These are phyloP conservation scores for Asterella californica DNA, from an alignment of 225 moss, liverwort and hornwort species.

Conservation along the genomic window DNA sequence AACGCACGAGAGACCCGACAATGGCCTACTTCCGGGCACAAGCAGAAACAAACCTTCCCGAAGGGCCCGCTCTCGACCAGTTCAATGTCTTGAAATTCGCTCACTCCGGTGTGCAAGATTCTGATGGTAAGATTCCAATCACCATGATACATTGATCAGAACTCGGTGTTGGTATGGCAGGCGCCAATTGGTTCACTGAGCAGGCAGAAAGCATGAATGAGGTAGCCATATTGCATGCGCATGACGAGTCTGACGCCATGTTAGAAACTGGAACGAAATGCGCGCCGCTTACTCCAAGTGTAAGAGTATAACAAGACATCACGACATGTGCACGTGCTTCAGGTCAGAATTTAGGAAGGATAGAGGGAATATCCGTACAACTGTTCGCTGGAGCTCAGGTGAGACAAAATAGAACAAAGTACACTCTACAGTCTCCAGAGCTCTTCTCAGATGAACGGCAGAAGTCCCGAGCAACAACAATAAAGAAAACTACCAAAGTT, in stretches of 20 bases:
- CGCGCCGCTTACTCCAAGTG: background rate
- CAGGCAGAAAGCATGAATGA: no score
- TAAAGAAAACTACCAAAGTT: background rate
- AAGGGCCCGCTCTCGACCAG: conserved; percentile 92
- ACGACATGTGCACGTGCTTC: background rate
- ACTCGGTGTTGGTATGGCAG: no score
- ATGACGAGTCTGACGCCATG: background rate
- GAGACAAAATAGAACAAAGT: background rate
- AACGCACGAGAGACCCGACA: background rate
- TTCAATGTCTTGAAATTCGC: conserved; percentile 79
- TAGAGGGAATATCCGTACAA: background rate
- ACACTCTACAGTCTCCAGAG: background rate
- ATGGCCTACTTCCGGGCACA: background rate
- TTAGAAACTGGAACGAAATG: background rate
- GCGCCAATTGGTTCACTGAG: background rate
- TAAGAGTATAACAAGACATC: background rate
- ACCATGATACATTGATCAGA: background rate
- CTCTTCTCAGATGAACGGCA: background rate
- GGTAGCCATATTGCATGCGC: background rate
- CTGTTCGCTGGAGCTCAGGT: background rate
- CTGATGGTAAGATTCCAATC: conserved; percentile 30
- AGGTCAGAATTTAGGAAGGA: background rate
- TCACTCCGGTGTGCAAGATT: conserved; percentile 79
- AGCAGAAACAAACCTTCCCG: conserved; percentile 54
- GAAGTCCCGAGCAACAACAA: background rate